Conservation (phyloP, 495 filamentous ascomycete species). For the Podospora australis region DNA sequence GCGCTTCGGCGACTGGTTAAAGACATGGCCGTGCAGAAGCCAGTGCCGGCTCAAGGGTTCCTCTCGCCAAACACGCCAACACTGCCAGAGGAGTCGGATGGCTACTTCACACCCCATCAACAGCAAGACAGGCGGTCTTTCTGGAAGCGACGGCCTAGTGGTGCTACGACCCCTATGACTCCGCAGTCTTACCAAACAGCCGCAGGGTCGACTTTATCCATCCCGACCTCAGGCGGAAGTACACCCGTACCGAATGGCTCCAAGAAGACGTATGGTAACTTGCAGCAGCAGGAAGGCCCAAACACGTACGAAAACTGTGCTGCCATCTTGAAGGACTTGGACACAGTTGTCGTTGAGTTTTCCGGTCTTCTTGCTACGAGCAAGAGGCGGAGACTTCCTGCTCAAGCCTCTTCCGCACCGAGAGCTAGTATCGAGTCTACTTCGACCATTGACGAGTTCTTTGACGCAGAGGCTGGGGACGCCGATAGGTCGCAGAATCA, state of each 20-base stretch:
- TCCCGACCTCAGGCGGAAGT: constrained; percentile 44
- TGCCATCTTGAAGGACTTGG: constrained; percentile 73
- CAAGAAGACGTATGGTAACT: constrained; percentile 18
- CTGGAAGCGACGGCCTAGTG: constrained; percentile 83
- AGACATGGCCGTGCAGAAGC: constrained; percentile 65
- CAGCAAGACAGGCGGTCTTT: constrained; percentile 54
- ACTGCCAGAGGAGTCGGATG: constrained; percentile 36
- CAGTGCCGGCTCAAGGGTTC: constrained; percentile 21
- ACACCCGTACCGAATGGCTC: constrained; percentile 32
- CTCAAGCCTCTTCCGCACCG: constrained; percentile 43
- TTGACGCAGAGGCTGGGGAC: constrained; percentile 76
- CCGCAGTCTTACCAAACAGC: constrained; percentile 41
- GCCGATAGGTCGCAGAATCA: constrained; percentile 47
- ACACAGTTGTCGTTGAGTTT: constrained; percentile 76
- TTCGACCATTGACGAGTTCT: constrained; percentile 80
- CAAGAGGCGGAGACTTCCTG: constrained; percentile 64
- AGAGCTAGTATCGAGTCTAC: constrained; percentile 71
- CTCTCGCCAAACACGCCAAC: constrained; percentile 35
- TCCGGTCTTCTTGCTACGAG: constrained; percentile 66
- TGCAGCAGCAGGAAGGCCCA: constrained; percentile 42
- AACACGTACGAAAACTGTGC: constrained; percentile 71
- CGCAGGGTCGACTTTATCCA: constrained; percentile 51
- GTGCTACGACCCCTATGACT: constrained; percentile 26
- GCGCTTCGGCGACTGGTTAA: constrained; percentile 76
- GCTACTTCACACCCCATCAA: constrained; percentile 35